Base-by-base conservation (phyloP, 1,284 basidiomycete species). In the Rhodotorula sp. region DNA sequence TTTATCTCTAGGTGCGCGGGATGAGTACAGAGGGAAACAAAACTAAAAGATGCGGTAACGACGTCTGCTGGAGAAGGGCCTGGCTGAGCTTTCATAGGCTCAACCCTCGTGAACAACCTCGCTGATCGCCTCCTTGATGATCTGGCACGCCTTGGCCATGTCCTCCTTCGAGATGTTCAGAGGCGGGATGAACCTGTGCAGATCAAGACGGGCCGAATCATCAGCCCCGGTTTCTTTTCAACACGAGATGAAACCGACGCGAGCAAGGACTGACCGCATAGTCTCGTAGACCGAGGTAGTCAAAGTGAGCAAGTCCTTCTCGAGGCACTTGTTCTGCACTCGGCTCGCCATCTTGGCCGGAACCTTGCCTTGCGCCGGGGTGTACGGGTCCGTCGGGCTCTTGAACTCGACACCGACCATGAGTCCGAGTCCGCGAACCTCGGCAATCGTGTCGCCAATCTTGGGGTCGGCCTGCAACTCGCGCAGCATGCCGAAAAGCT, bases 271-370 rank as follows among this genome's bases (percentile, higher is more conserved):
- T 46, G 23, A 73, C 71, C 74, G 71, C 26, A 76, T 69, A 16
- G 66, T 71, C 56, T 78, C 62, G 51, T 79, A 75, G n/a, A 74
- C 70, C 71, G 89, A 49, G 47, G 90, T 92, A 31, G 90, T 91
- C 74, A 92, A 82, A 56, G 93, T 87, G 72, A 94, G 81, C 84
- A 95, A 83, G 56, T 90, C 91, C 81, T 91, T 89, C 80, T 92
- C 90, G 70, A 92, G 84, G 81, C 92, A 93, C 79, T 87, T 88
- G 81, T 87, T 87, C 76, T 91, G 87, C 18, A 97, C 87, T n/a
- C 89, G 85, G 72, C 85, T 85, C 21, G 92, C 89, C 72, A 95
- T 85, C 77, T 86, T 85, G 81, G 86, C 85, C 43, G 90, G 89
- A 15, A 87, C 83, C 39, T 79, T 76, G 54, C 82, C 77, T 46